These are phyloP conservation scores for Collybiopsis confluens DNA, from an alignment of 768 basidiomycete species.

Conservation along the genomic window DNA sequence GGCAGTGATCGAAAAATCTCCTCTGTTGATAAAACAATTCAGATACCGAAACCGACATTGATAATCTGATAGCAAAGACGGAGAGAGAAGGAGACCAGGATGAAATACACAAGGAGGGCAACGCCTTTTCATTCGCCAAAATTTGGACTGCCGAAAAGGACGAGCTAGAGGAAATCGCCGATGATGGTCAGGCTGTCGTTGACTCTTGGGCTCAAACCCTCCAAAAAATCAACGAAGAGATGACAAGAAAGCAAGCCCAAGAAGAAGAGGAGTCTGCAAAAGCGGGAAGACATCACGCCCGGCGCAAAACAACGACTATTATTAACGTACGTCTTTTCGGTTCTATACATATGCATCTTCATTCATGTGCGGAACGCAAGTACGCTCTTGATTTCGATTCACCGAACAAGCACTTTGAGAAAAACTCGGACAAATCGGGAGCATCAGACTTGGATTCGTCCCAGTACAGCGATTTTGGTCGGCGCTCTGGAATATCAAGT, in stretches of 20 bases:
- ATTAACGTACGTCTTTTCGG: conserved; percentile 30
- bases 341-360: neutral
- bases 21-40: neutral
- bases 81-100: conserved; percentile 65
- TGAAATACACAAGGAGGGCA: conserved; percentile 44
- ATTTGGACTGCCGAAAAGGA: conserved; percentile 86
- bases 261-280: conserved; percentile 61
- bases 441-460: conserved; percentile 28
- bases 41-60: conserved; percentile 82
- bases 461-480: conserved; percentile 28
- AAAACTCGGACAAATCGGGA: conserved; percentile 9
- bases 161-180: conserved; percentile 60
- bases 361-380: conserved; percentile 16
- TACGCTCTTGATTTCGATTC: conserved; percentile 17
- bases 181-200: conserved; percentile 46
- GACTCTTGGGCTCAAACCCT: conserved; percentile 85
- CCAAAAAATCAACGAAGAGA: conserved; percentile 42
- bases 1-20: conserved; percentile 5
- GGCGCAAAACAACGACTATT: conserved; percentile 58
- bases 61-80: conserved; percentile 82
- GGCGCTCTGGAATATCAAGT: neutral
- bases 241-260: conserved; percentile 35
- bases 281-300: conserved; percentile 71
- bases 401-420: neutral
- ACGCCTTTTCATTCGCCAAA: conserved; percentile 83